phyloP scores from a whole-genome alignment of 2,329 filamentous ascomycete species.

The Alternaria hordeiaustralica region DNA sequence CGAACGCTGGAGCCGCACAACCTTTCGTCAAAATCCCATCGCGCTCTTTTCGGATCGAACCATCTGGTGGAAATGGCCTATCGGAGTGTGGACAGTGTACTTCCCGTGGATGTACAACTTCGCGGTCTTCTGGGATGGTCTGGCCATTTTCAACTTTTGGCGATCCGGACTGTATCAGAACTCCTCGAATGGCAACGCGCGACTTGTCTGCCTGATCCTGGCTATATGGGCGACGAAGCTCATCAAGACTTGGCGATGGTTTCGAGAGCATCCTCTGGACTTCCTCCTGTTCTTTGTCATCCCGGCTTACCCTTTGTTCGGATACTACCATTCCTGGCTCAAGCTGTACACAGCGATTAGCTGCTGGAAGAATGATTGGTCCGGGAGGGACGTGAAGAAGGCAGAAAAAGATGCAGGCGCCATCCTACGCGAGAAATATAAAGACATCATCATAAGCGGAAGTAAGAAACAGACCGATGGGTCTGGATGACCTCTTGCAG shows the following conservation, averaged over 20 bases:
- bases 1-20: slow-evolving; percentile 34
- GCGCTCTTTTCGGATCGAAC: slow-evolving; percentile 27
- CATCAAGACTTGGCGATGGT: slow-evolving; percentile 32
- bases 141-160: slow-evolving; percentile 12
- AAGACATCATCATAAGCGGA: too few relatives aligned
- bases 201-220: slow-evolving; percentile 7
- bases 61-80: slow-evolving; percentile 33
- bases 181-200: background rate
- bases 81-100: slow-evolving; percentile 30
- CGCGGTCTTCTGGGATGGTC: slow-evolving; percentile 29
- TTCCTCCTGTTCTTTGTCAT: slow-evolving; percentile 31
- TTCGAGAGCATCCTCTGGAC: slow-evolving; percentile 19
- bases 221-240: slow-evolving; percentile 30
- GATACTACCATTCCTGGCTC: slow-evolving; percentile 24
- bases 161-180: slow-evolving; percentile 13
- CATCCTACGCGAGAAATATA: too few relatives aligned
- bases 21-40: slow-evolving; percentile 31
- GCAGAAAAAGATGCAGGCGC: background rate
- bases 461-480: background rate
- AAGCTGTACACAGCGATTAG: slow-evolving; percentile 26
- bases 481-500: too few relatives aligned
- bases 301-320: slow-evolving; percentile 24
- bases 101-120: slow-evolving; percentile 37
- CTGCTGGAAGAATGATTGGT: slow-evolving; percentile 24
- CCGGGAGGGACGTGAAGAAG: slow-evolving; percentile 13